Evolutionary conservation across 169 alveolate genomes (phyloP), one percentile per base, ranked within the genome.

Genomic region (Eimeria sp.): DNA sequence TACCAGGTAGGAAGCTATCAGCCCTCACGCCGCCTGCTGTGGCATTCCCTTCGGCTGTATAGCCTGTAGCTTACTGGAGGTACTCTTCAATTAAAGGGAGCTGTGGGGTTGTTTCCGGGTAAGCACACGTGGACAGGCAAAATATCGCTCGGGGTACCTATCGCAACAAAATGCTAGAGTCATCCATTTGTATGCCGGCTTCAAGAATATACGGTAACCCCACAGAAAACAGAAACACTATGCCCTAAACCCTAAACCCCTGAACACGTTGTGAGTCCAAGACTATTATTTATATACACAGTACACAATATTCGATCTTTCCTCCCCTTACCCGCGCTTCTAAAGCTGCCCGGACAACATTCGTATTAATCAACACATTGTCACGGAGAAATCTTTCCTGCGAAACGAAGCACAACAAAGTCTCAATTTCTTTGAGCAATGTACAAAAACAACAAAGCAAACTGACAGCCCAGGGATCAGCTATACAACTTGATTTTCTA

Each of bases 61-160:
- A 6, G 71, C 72, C 52, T n/a, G 16, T 72, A 20, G n/a, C 97
- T 43, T 49, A 87, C 95, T 96, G 97, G 13, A 96, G 89, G 68
- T 66, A 60, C 71, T 76, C 96, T 71, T 96, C 97, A 6, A 64
- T 82, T 27, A 96, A 27, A 0, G 95, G 96, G 56, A 88, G 52
- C 77, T 62, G 52, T 20, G 96, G 89, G 60, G 40, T 80, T 6
- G 25, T 56, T 4, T 87, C 96, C 56, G 97, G 97, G 52, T 95
- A 97, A 37, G 96, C 96, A 72, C 97, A 97, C 6, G 97, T 97
- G 56, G 97, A 95, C 64, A 97, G 95, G 93, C 97, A 97, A 64
- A 90, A 95, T 27, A 97, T 77, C 18, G 95, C 97, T 16, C 88
- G 76, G 68, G 60, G 60, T 20, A 97, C 97, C 97, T 95, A 93